Evolutionary conservation across 352 stramenopile genomes (phyloP).

Genomic region (Globisporangium canariense): DNA sequence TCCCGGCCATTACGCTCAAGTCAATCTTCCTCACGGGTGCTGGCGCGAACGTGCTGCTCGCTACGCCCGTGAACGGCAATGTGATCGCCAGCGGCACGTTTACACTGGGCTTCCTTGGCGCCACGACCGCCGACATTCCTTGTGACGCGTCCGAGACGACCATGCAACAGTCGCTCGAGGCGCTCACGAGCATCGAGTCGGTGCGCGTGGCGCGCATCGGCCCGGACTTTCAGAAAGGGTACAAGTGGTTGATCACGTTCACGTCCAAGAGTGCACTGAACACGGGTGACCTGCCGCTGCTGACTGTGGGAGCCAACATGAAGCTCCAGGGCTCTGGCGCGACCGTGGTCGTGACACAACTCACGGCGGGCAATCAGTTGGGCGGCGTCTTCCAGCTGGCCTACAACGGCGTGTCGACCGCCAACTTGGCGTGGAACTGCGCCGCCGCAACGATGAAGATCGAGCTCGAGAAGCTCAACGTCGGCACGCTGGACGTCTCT

Average conservation of each 20-base stretch:
- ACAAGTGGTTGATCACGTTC: constrained; percentile 80
- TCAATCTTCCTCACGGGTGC: constrained; percentile 69
- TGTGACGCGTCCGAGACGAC: constrained; percentile 67
- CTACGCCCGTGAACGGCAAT: constrained; percentile 56
- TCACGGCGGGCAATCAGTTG: constrained; percentile 60
- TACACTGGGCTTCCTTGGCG: constrained; percentile 87
- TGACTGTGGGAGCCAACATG: constrained; percentile 43
- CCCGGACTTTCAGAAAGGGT: constrained; percentile 54
- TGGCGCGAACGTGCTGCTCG: constrained; percentile 65
- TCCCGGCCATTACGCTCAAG: constrained; percentile 55
- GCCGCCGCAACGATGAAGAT: constrained; percentile 65
- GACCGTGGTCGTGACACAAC: constrained; percentile 30
- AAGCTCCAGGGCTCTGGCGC: constrained; percentile 38
- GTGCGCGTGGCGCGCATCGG: constrained; percentile 58
- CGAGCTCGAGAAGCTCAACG: constrained; percentile 45
- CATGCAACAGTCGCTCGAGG: constrained; percentile 63
- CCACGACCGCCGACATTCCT: constrained; percentile 84
- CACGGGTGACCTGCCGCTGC: constrained; percentile 48
- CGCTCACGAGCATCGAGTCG: constrained; percentile 51
- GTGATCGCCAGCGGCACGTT: constrained; percentile 86
- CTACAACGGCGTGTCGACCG: constrained; percentile 50
- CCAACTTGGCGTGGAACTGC: constrained; percentile 76
- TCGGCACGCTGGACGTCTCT: constrained; percentile 59
- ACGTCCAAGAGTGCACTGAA: constrained; percentile 50
- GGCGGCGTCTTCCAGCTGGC: constrained; percentile 58